phyloP scores from a whole-genome alignment of 257 asterid species.

The Salvia rosmarinus region DNA sequence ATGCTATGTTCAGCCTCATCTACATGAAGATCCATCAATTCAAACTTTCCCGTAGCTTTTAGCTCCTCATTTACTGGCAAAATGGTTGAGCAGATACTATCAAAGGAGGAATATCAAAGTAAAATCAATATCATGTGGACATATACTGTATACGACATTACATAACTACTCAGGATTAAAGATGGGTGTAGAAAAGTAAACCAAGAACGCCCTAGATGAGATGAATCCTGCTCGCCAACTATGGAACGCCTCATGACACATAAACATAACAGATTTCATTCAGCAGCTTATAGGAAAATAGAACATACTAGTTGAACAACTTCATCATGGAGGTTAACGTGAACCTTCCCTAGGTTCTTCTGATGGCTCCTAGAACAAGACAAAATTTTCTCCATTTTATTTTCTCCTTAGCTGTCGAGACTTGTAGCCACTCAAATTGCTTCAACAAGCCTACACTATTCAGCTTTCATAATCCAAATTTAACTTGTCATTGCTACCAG shows the following conservation, averaged over 20 bases:
- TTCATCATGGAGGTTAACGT: neutral
- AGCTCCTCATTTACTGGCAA: conserved; percentile 79
- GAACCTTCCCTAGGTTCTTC: neutral
- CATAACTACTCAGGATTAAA: neutral
- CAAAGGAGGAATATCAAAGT: conserved; percentile 6
- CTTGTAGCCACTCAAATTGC: neutral
- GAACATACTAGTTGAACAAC: neutral
- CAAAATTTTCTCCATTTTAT: too few species aligned
- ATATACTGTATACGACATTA: neutral
- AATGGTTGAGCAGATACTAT: conserved; percentile 16
- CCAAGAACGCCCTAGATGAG: neutral
- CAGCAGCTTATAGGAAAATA: neutral
- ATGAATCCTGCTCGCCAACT: neutral
- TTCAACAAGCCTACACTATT: neutral
- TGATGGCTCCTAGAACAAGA: too few species aligned
- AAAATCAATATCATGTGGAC: conserved; percentile 2
- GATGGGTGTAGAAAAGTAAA: conserved; percentile 9
- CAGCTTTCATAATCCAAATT: neutral
- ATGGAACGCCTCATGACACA: neutral
- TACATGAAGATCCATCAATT: conserved; percentile 79
- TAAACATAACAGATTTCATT: neutral
- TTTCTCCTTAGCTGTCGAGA: too few species aligned
- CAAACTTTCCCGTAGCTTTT: conserved; percentile 89
- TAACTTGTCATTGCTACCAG: neutral
- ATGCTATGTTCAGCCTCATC: conserved; percentile 99